Evolutionary conservation across 805 yeast species (phyloP).

Genomic region (Komagataella ulmi): DNA sequence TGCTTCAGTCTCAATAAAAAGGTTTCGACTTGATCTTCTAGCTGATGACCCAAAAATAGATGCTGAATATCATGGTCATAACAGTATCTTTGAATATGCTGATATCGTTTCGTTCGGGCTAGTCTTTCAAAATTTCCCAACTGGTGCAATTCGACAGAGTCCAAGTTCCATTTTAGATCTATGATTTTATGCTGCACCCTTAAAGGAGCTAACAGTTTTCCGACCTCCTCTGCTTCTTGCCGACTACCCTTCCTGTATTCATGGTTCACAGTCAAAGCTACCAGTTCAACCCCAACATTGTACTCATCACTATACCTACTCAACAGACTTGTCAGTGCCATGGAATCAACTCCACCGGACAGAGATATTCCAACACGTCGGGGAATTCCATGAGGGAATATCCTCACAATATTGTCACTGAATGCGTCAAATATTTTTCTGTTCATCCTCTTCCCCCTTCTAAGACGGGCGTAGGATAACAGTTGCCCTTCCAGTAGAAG

Average conservation of each 20-base stretch:
- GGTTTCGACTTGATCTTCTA: constrained; percentile 65
- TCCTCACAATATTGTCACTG: not conserved
- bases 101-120: constrained; percentile 45
- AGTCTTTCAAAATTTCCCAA: constrained; percentile 35
- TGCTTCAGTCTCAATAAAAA: constrained; percentile 37
- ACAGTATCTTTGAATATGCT: constrained; percentile 29
- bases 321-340: constrained; percentile 47
- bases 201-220: constrained; percentile 7
- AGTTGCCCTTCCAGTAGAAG: not conserved
- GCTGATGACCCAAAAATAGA: constrained; percentile 54
- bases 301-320: constrained; percentile 17
- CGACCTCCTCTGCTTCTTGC: constrained; percentile 32
- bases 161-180: constrained; percentile 7
- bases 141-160: constrained; percentile 5
- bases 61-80: constrained; percentile 14
- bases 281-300: constrained; percentile 19
- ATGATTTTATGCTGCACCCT: constrained; percentile 13
- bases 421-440: not conserved
- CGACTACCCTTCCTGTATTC: constrained; percentile 32
- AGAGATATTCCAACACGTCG: constrained; percentile 37
- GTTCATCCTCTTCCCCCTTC: not conserved
- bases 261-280: constrained; percentile 61
- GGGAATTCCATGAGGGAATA: not conserved
- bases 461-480: not conserved
- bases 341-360: constrained; percentile 77